phyloP scores from a whole-genome alignment of 192 early-diverging fungal species.

The Entomortierella chlamydospora region DNA sequence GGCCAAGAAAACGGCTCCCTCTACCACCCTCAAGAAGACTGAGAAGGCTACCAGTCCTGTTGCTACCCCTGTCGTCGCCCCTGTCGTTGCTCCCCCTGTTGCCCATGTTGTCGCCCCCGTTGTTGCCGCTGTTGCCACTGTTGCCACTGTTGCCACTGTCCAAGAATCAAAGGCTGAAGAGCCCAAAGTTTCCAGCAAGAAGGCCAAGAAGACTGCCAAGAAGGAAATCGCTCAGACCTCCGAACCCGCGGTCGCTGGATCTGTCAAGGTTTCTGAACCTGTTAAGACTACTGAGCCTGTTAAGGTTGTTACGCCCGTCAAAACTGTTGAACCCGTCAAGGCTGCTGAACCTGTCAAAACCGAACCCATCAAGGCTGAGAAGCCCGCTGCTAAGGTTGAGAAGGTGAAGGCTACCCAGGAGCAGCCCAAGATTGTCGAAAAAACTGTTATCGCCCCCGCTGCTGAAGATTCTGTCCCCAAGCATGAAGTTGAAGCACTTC shows the following conservation, averaged over 20 bases:
- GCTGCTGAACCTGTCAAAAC: slow-evolving; percentile 18
- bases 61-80: slow-evolving; percentile 1
- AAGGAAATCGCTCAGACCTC: not conserved
- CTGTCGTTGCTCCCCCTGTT: not conserved
- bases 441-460: not conserved
- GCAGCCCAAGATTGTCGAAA: slow-evolving; percentile 15
- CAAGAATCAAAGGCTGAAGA: slow-evolving; percentile 13
- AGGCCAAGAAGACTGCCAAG: slow-evolving; percentile 34
- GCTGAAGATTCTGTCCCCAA: slow-evolving; percentile 23
- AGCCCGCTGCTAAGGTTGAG: slow-evolving; percentile 3
- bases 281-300: slow-evolving; percentile 11
- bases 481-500: slow-evolving; percentile 40
- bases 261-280: slow-evolving; percentile 10
- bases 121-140: slow-evolving; percentile 1
- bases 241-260: not conserved
- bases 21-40: slow-evolving; percentile 17
- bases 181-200: slow-evolving; percentile 24
- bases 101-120: not conserved
- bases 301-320: slow-evolving; percentile 7
- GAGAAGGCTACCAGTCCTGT: slow-evolving; percentile 10
- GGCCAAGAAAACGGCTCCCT: slow-evolving; percentile 9
- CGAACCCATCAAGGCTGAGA: not conserved
- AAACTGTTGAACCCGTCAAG: slow-evolving; percentile 26
- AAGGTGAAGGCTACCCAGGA: slow-evolving; percentile 19
- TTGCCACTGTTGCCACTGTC: slow-evolving; percentile 2